These are phyloP conservation scores for Diaporthe caulivora DNA, from an alignment of 2,329 filamentous ascomycete species.

Conservation along the genomic window DNA sequence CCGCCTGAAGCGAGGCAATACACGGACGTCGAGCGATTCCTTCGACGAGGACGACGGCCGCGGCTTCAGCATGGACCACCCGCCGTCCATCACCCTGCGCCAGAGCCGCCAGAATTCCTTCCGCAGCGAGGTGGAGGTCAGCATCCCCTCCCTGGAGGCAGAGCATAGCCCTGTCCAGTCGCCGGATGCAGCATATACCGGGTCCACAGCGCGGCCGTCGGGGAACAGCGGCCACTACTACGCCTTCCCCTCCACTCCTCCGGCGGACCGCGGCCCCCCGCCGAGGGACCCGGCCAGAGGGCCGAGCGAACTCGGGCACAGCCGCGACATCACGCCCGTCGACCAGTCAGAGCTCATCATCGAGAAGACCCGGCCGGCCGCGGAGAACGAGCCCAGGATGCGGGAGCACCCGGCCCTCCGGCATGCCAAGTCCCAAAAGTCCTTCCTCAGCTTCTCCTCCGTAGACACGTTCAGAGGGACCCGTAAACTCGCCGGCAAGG, in stretches of 20 bases:
- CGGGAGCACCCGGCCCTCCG: constrained; percentile 31
- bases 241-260: not conserved
- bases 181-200: constrained; percentile 43
- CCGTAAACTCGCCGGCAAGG: constrained; percentile 32
- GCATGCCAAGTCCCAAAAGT: constrained; percentile 34
- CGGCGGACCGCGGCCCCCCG: constrained; percentile 18
- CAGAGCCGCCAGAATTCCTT: constrained; percentile 44
- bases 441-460: constrained; percentile 35
- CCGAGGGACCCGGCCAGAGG: constrained; percentile 34
- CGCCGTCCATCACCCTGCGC: constrained; percentile 38
- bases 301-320: not conserved
- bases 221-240: not conserved
- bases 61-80: constrained; percentile 36
- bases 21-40: constrained; percentile 44
- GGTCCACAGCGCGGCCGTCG: not conserved
- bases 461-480: constrained; percentile 35
- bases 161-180: constrained; percentile 43
- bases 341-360: constrained; percentile 21
- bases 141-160: constrained; percentile 44
- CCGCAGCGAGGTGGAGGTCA: constrained; percentile 47
- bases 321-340: constrained; percentile 16
- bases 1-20: constrained; percentile 39
- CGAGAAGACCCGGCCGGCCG: constrained; percentile 15
- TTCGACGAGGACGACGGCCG: constrained; percentile 43
- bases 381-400: constrained; percentile 8